phyloP scores from a whole-genome alignment of 75 land plant species.

The Ceratopteris richardii region DNA sequence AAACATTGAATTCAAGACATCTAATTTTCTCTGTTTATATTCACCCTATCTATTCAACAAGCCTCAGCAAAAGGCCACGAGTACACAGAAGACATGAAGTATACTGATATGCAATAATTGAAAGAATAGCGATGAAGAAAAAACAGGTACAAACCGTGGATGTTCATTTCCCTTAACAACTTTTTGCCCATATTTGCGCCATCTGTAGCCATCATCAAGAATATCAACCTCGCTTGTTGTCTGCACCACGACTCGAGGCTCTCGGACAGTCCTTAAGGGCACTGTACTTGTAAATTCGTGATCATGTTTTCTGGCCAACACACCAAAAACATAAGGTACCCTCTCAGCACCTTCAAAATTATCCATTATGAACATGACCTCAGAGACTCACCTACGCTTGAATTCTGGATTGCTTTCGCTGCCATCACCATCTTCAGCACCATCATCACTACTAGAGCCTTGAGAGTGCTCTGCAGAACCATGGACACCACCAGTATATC shows the following conservation, averaged over 20 bases:
- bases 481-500: slow-evolving; percentile 20
- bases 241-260: slow-evolving; percentile 25
- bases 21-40: too few species aligned
- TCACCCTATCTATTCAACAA: too few species aligned
- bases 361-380: too few species aligned
- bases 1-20: too few species aligned
- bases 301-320: neutral
- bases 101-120: too few species aligned
- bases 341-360: too few species aligned
- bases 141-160: slow-evolving; percentile 21
- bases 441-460: slow-evolving; percentile 54
- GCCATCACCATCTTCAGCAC: slow-evolving; percentile 42
- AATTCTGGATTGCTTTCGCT: slow-evolving; percentile 6
- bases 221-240: slow-evolving; percentile 34
- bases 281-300: neutral
- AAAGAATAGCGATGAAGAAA: too few species aligned
- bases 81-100: too few species aligned
- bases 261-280: slow-evolving; percentile 13
- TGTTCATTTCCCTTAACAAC: slow-evolving; percentile 43
- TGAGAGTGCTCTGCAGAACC: slow-evolving; percentile 48
- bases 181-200: slow-evolving; percentile 43
- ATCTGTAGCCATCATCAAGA: slow-evolving; percentile 39
- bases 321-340: too few species aligned
- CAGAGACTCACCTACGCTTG: slow-evolving; percentile 7
- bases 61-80: too few species aligned